A percentile compares a stretch with the other conserved stretches of the same genome.
These are phyloP conservation scores for Mycena pura DNA, from an alignment of 768 basidiomycete genomes.

Conservation along the genomic window DNA sequence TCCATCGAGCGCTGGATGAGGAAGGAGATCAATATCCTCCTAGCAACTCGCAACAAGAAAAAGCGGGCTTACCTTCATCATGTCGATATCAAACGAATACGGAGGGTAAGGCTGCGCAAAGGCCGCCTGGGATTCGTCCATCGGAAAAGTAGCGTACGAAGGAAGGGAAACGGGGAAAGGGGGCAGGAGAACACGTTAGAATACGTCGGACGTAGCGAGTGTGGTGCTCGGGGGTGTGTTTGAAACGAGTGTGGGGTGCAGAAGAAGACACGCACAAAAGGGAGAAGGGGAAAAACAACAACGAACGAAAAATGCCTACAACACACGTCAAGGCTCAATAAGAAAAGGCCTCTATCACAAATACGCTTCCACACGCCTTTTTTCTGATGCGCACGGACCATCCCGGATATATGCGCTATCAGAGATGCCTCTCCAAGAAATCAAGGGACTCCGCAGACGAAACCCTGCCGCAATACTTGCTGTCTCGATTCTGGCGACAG, in stretches of 20 bases:
- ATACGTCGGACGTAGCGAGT: conserved; percentile 64
- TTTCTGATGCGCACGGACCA: neutral
- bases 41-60: conserved; percentile 17
- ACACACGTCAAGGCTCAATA: neutral
- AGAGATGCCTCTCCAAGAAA: too few species aligned
- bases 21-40: neutral
- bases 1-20: conserved; percentile 94
- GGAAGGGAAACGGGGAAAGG: conserved; percentile 33
- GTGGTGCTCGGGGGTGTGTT: conserved; percentile 49
- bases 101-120: conserved; percentile 73
- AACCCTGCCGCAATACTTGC: too few species aligned
- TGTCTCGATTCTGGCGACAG: too few species aligned
- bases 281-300: conserved; percentile 20
- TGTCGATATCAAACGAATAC: conserved; percentile 85
- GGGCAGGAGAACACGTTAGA: conserved; percentile 50
- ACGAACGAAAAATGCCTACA: conserved; percentile 1
- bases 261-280: conserved; percentile 16
- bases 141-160: neutral
- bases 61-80: conserved; percentile 77
- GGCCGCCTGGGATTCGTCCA: conserved; percentile 48
- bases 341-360: neutral
- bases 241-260: conserved; percentile 37
- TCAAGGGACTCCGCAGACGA: too few species aligned
- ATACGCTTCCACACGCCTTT: neutral
- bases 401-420: neutral